These are phyloP conservation scores for Chlamydomonas eustigma DNA, from an alignment of 139 green algal species.

Conservation along the genomic window DNA sequence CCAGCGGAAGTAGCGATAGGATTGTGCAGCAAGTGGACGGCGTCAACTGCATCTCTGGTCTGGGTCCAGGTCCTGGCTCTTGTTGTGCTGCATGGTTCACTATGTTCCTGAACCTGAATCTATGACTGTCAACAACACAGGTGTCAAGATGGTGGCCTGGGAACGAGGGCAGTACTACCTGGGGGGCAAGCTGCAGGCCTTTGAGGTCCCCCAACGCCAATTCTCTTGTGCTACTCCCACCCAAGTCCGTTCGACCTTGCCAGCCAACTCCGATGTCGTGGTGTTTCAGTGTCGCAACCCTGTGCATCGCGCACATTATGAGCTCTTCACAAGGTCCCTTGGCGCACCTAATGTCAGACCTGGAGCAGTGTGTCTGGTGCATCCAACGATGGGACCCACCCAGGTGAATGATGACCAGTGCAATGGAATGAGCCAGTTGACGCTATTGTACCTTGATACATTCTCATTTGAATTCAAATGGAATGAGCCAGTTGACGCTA, in stretches of 20 bases:
- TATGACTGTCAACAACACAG: no score
- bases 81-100: no score
- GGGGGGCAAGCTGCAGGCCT: constrained; percentile 27
- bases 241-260: constrained; percentile 40
- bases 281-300: constrained; percentile 96
- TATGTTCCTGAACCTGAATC: no score
- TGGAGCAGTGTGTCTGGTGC: constrained; percentile 78
- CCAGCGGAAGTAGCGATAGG: no score
- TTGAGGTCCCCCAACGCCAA: background rate
- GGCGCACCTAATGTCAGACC: constrained; percentile 70
- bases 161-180: constrained; percentile 84
- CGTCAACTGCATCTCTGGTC: no score
- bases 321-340: constrained; percentile 87
- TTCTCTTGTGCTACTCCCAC: background rate
- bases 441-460: no score
- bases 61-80: no score
- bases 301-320: constrained; percentile 90
- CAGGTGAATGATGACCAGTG: no score
- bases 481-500: no score
- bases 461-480: no score
- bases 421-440: no score
- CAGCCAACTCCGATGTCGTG: constrained; percentile 72
- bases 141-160: constrained; percentile 85
- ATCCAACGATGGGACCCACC: constrained; percentile 87
- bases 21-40: no score